phyloP scores from a whole-genome alignment of 257 asterid species.

The Lycium barbarum region DNA sequence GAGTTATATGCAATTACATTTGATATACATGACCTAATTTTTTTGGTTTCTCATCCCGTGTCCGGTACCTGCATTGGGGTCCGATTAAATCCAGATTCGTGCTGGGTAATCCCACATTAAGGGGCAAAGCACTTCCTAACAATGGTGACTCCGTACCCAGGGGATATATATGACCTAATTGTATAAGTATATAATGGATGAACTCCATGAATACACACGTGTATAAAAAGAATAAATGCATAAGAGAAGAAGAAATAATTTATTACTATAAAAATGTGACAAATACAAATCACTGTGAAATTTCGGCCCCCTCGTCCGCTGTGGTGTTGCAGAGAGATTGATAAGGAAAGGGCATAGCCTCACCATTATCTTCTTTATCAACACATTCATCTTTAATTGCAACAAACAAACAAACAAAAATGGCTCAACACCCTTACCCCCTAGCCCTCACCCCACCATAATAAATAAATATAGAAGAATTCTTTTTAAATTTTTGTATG shows the following conservation, averaged over 20 bases:
- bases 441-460: neutral
- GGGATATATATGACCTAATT: too few relatives aligned
- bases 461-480: neutral
- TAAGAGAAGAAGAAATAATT: neutral
- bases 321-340: constrained; percentile 23
- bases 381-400: neutral
- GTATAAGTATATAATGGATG: neutral
- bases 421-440: neutral
- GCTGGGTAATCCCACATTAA: too few relatives aligned
- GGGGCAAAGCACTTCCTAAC: too few relatives aligned
- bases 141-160: too few relatives aligned
- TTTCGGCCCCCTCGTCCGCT: constrained; percentile 22
- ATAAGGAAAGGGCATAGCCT: constrained; percentile 22
- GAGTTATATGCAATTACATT: too few relatives aligned
- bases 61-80: too few relatives aligned
- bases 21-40: too few relatives aligned
- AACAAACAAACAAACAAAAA: constrained; percentile 23
- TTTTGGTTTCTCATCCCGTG: too few relatives aligned
- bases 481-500: neutral
- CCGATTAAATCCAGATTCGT: too few relatives aligned
- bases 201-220: too few relatives aligned
- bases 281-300: neutral
- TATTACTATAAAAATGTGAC: neutral
- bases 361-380: constrained; percentile 6
- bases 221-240: neutral